These are phyloP conservation scores for Ceratocystis diversiconidia DNA, from an alignment of 2,329 filamentous ascomycete genomes.

Conservation along the genomic window DNA sequence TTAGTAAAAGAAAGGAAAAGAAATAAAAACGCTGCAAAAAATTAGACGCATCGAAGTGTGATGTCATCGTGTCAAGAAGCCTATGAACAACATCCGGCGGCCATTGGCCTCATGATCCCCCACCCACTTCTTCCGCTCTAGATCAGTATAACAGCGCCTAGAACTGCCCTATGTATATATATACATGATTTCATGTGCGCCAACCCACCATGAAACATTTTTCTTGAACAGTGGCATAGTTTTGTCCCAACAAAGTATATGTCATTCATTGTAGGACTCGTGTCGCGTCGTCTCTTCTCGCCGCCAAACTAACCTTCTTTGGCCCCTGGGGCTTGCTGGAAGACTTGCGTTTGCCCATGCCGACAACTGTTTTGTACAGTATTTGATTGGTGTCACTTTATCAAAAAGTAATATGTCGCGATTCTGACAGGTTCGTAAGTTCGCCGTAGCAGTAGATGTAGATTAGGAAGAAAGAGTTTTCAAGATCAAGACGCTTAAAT, in stretches of 20 bases:
- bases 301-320: constrained; percentile 50
- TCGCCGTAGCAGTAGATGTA: background rate
- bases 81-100: background rate
- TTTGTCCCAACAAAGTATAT: background rate
- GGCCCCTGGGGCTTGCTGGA: constrained; percentile 67
- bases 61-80: background rate
- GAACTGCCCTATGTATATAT: background rate
- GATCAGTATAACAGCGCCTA: background rate
- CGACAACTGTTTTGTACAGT: background rate
- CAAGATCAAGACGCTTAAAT: background rate
- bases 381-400: background rate
- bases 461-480: background rate
- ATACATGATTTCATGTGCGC: background rate
- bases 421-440: background rate
- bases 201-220: background rate
- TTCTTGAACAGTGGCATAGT: background rate
- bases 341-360: constrained; percentile 84
- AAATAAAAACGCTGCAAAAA: background rate
- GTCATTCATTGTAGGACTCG: background rate
- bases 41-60: background rate
- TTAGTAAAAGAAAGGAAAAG: background rate
- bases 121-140: background rate
- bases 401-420: background rate
- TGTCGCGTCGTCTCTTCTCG: background rate
- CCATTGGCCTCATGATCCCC: background rate